Evolutionary conservation across 768 basidiomycete genomes (phyloP).

Genomic region (Collybia sordida): DNA sequence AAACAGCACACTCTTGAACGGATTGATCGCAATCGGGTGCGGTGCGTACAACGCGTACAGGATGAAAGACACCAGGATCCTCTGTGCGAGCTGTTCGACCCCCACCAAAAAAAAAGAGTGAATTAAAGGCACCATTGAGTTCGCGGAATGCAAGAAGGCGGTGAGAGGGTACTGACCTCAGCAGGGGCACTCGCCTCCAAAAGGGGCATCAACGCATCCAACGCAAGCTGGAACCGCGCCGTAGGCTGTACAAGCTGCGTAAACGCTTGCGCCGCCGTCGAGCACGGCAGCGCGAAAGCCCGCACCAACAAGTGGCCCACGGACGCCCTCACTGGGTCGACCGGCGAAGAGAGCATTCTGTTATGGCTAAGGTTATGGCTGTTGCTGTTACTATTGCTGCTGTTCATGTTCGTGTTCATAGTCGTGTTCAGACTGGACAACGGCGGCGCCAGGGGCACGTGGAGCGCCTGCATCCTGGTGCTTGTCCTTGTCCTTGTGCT

Average conservation of each 20-base stretch:
- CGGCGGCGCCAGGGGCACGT: constrained; percentile 16
- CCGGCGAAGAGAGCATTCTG: constrained; percentile 17
- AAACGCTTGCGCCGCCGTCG: constrained; percentile 74
- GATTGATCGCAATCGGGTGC: constrained; percentile 77
- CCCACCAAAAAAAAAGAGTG: constrained; percentile 1
- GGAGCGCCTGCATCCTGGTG: constrained; percentile 1
- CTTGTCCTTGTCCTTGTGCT: too few relatives aligned
- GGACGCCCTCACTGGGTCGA: constrained; percentile 58
- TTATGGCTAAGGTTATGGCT: too few relatives aligned
- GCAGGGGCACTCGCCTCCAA: constrained; percentile 52
- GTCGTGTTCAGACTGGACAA: too few relatives aligned
- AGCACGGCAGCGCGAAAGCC: constrained; percentile 72
- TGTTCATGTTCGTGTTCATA: too few relatives aligned
- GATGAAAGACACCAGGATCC: constrained; percentile 78
- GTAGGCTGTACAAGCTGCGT: constrained; percentile 72
- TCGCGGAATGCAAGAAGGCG: too few relatives aligned
- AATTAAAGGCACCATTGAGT: constrained; percentile 5
- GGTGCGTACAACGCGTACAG: constrained; percentile 80
- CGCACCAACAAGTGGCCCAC: constrained; percentile 66
- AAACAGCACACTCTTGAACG: constrained; percentile 74
- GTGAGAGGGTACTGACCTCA: constrained; percentile 60
- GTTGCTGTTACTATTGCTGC: neutral
- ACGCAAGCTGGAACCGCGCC: constrained; percentile 79
- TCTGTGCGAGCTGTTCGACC: constrained; percentile 55
- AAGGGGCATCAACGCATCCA: constrained; percentile 77